Base-by-base conservation (phyloP, 2,329 filamentous ascomycete genomes). In the Pseudocercospora fuligena region DNA sequence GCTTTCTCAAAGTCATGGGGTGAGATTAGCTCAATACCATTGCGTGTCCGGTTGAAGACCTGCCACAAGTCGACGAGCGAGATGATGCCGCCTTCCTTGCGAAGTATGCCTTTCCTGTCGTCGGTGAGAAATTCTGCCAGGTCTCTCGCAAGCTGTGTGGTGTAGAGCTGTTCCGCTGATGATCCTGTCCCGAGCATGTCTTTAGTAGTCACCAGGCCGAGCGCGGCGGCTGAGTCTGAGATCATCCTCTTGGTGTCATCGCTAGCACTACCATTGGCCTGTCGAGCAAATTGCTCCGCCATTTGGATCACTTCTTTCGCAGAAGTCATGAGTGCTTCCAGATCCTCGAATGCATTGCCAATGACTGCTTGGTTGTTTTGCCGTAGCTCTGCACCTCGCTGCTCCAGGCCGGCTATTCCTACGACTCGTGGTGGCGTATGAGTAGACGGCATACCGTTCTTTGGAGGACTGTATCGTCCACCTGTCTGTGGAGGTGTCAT, bases 261-360 rank as follows among this genome's bases (percentile, higher is more conserved):
- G 25, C 68, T 66, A 46, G 79, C 85, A n/a, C 84, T 86, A 23
- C 86, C 87, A 21, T 83, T 81, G 65, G 80, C 79, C 75, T 94
- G 91, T 12, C 88, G 85, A 1, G 93, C 89, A 73, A 98, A 94
- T 16, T 89, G 89, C 79, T 98, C 94, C 0, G 95, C 95, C 49
- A 99, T 88, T 5, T 93, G 93, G 60, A 98, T 90, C 58, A 99
- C 93, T 77, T 99, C 93, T 77, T 98, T 97, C 5, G 95, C 95
- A 3, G 94, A 97, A 2, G 94, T 93, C 94, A 98, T 99, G 43
- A 99, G 84, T 3, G 95, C 94, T 77, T 98, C 94, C 0, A 99
- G 86, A 75, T 99, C 95, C 77, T 97, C 94, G 74, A 99, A 99
- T 0, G 95, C 94, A 70, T 88, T 93, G 27, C 94, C 94, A 70